These are phyloP conservation scores for Nannizziopsis arthrosporioides DNA, from an alignment of 2,329 filamentous ascomycete genomes.

Conservation along the genomic window DNA sequence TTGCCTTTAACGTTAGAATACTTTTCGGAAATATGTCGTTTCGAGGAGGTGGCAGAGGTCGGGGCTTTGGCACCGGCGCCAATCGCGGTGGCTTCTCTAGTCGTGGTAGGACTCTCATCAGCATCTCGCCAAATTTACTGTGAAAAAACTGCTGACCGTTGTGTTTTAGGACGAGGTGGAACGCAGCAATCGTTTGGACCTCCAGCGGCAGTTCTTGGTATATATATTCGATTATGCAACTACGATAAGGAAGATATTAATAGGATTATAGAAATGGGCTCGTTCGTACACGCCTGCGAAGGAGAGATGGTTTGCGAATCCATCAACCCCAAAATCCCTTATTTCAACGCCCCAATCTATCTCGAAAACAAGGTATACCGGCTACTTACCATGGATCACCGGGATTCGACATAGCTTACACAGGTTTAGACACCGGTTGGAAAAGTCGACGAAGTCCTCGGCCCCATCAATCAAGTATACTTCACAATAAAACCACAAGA, in stretches of 20 bases:
- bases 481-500: conserved; percentile 97
- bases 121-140: background rate
- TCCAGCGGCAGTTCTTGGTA: conserved; percentile 49
- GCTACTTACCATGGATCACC: background rate
- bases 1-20: background rate
- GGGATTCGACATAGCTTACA: background rate
- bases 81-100: conserved; percentile 37
- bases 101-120: conserved; percentile 30
- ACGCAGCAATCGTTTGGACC: conserved; percentile 53
- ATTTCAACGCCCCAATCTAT: conserved; percentile 98
- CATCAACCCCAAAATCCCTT: conserved; percentile 88
- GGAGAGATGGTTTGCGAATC: conserved; percentile 97
- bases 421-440: conserved; percentile 61
- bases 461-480: conserved; percentile 93
- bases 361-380: conserved; percentile 83
- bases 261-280: conserved; percentile 63
- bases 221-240: conserved; percentile 14
- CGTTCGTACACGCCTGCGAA: conserved; percentile 87
- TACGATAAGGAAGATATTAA: conserved; percentile 21
- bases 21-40: conserved; percentile 47
- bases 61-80: conserved; percentile 41
- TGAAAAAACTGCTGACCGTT: conserved; percentile 1
- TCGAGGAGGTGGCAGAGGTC: conserved; percentile 45
- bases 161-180: conserved; percentile 46
- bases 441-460: conserved; percentile 96